Base-by-base conservation (phyloP, 257 asterid species). In the Gardenia jasminoides region DNA sequence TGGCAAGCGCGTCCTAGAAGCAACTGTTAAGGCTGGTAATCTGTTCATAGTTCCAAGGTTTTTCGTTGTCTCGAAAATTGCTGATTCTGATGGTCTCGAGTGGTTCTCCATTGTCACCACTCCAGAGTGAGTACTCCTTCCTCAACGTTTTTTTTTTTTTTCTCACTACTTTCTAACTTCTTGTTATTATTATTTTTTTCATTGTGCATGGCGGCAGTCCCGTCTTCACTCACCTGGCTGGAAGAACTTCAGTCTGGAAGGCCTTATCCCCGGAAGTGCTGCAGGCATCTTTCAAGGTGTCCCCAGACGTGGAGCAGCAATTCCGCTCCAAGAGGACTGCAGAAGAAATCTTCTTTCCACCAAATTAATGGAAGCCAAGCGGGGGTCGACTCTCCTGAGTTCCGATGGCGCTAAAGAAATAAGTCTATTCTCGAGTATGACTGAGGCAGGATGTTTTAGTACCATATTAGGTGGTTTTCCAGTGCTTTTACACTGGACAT, bases 61-160 rank as follows among this genome's bases (percentile, higher is more conserved):
- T 80, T 92, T 81, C 22, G 98, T 88, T 5, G 98, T 94, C n/a
- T 91, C 98, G 0, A 94, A 94, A 92, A 92, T 94, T 76, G 87
- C 93, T 16, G 90, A 87, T 82, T 85, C 92, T 58, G 93, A 88
- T 71, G 98, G 97, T 73, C 48, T 94, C 93, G 97, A 90, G 67
- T 92, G 97, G 97, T 92, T 92, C 93, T 94, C 97, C 20, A 94
- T 92, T 78, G 91, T 94, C 88, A 88, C 94, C 17, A 94, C 98
- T 28, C 98, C 98, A 26, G 89, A 92, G 94, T 91, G 56, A 74
- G 94, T 81, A n/a, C 12, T 54, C 12, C 11, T 67, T 3, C 36
- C 44, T 48, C 36, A 3, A 7, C n/a, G 7, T 48, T 26, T 47
- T 72, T 10, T 12, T 22, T 3, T 10, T 33, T 4, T 33, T 19